Evolutionary conservation across 2,329 filamentous ascomycete genomes (phyloP).

Genomic region (Monosporascus cannonballus): DNA sequence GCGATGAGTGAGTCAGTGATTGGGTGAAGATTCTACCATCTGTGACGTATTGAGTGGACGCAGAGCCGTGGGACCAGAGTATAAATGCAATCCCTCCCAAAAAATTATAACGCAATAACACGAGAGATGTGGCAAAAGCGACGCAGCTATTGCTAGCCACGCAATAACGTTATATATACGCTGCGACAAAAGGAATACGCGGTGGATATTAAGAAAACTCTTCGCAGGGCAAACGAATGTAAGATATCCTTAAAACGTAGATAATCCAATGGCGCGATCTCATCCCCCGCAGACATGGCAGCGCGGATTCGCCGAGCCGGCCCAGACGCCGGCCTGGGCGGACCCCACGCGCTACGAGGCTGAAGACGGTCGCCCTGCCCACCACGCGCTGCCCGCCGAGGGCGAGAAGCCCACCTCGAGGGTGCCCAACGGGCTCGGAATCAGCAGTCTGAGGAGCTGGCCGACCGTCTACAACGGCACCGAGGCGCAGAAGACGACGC

Average conservation of each 20-base stretch:
- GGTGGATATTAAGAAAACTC: too few species aligned
- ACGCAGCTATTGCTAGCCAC: too few species aligned
- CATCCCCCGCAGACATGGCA: background rate
- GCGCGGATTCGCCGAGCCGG: background rate
- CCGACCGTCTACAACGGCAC: background rate
- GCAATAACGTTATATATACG: too few species aligned
- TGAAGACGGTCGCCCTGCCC: background rate
- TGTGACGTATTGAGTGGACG: too few species aligned
- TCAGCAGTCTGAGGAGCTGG: background rate
- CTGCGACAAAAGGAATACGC: too few species aligned
- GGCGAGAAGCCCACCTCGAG: background rate
- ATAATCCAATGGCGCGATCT: background rate
- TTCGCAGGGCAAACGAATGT: too few species aligned
- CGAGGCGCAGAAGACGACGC: slow-evolving; percentile 1
- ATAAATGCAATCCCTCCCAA: too few species aligned
- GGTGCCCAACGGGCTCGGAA: background rate
- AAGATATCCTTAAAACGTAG: background rate
- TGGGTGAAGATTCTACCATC: too few species aligned
- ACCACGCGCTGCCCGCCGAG: background rate
- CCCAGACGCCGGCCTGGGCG: background rate
- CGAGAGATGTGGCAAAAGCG: too few species aligned
- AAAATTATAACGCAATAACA: too few species aligned
- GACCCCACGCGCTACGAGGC: background rate
- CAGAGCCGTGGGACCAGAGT: too few species aligned
- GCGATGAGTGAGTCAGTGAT: too few species aligned